These are phyloP conservation scores for Rhazya stricta DNA, from an alignment of 257 asterid species.

Conservation along the genomic window DNA sequence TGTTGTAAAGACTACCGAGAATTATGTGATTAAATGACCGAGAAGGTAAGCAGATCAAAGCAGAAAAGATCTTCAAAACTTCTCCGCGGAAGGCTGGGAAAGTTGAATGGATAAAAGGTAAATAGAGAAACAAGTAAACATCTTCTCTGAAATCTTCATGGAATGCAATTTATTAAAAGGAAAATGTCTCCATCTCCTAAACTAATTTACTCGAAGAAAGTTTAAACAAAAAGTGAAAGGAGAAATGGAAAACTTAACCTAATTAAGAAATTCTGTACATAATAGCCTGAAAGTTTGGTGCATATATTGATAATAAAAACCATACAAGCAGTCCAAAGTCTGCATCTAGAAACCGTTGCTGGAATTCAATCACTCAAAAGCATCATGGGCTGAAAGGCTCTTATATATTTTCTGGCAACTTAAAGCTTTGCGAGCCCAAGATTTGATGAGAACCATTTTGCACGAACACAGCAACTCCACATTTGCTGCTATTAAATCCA, in stretches of 20 bases:
- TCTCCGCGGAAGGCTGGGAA: too few relatives aligned
- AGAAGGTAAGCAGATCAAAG: too few relatives aligned
- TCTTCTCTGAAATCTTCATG: background rate
- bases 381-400: too few relatives aligned
- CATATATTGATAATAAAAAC: background rate
- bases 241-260: conserved; percentile 4
- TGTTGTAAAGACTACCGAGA: too few relatives aligned
- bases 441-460: conserved; percentile 52
- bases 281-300: conserved; percentile 5
- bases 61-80: too few relatives aligned
- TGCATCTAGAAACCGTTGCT: background rate
- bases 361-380: background rate
- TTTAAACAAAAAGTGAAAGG: background rate
- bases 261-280: conserved; percentile 8
- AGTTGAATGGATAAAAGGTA: too few relatives aligned
- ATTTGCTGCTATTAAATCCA: conserved; percentile 57
- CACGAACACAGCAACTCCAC: conserved; percentile 55
- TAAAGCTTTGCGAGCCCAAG: conserved; percentile 70
- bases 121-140: background rate
- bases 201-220: background rate
- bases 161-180: background rate
- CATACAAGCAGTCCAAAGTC: conserved; percentile 10
- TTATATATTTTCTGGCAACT: conserved; percentile 50
- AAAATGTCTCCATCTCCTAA: background rate
- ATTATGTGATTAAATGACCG: too few relatives aligned